phyloP scores from a whole-genome alignment of 1,284 basidiomycete species.

The Neolentinus lepideus region DNA sequence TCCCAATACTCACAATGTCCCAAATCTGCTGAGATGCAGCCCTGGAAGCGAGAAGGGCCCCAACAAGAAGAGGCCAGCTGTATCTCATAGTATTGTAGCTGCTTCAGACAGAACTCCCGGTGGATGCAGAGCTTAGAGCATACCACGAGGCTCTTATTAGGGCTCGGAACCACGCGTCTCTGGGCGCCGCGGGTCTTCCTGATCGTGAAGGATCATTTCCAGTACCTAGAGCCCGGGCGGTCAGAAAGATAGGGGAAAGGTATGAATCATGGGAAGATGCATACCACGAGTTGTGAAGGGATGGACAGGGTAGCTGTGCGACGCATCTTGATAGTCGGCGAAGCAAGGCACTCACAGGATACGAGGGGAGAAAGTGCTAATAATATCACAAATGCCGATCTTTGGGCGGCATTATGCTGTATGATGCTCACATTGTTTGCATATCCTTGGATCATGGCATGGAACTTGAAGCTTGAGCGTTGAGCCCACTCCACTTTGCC shows the following conservation, averaged over 20 bases:
- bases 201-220: neutral
- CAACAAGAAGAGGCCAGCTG: neutral
- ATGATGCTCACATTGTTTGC: neutral
- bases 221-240: neutral
- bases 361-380: neutral
- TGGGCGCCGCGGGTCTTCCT: neutral
- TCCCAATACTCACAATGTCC: conserved; percentile 23
- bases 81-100: neutral
- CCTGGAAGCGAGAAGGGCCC: neutral
- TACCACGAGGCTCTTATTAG: neutral
- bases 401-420: neutral
- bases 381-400: neutral
- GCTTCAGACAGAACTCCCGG: neutral
- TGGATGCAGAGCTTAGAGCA: neutral
- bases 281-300: neutral
- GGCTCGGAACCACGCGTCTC: neutral
- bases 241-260: neutral
- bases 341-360: neutral
- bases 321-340: too few relatives aligned
- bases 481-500: neutral
- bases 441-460: neutral
- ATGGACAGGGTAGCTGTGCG: too few relatives aligned
- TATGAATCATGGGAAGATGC: neutral
- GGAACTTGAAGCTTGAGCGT: neutral
- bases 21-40: conserved; percentile 24